A percentile compares a stretch with the other conserved stretches of the same genome.
Evolutionary conservation across 2,329 filamentous ascomycete genomes (phyloP).

Genomic region (Rhynchosporium agropyri): DNA sequence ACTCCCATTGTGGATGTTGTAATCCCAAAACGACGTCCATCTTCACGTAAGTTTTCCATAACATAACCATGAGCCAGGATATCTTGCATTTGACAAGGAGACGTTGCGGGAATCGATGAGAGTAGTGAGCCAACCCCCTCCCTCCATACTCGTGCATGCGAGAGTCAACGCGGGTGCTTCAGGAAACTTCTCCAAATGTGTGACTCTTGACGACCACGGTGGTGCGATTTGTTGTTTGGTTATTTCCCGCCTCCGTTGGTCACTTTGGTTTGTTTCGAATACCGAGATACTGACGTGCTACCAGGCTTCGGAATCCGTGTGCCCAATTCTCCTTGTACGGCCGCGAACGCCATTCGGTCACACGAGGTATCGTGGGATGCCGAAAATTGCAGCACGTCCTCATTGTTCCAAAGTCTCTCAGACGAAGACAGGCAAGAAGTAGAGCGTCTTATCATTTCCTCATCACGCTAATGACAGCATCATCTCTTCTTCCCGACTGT

Average conservation of each 20-base stretch:
- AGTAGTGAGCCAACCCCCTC: background rate
- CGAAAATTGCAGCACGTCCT: background rate
- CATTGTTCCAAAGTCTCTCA: conserved; percentile 17
- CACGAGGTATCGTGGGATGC: conserved; percentile 18
- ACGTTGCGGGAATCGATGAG: background rate
- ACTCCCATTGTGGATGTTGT: background rate
- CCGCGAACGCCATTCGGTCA: conserved; percentile 20
- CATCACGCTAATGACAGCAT: background rate
- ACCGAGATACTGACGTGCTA: background rate
- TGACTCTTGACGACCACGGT: conserved; percentile 6
- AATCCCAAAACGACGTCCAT: background rate
- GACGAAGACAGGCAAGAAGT: conserved; percentile 16
- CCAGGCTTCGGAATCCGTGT: conserved; percentile 20
- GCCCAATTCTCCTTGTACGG: conserved; percentile 16
- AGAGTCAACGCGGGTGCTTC: conserved; percentile 15
- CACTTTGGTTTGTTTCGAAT: background rate
- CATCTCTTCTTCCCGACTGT: conserved; percentile 15
- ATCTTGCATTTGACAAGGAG: conserved; percentile 14
- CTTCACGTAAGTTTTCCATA: conserved; percentile 17
- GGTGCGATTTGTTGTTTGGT: background rate
- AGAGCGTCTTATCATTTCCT: background rate
- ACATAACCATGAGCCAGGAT: conserved; percentile 19
- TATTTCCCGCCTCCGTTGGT: conserved; percentile 5
- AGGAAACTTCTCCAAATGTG: conserved; percentile 14
- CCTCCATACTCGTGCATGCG: conserved; percentile 14